Conservation (phyloP, 2,329 filamentous ascomycete species). For the Cryoendolithus antarcticus region DNA sequence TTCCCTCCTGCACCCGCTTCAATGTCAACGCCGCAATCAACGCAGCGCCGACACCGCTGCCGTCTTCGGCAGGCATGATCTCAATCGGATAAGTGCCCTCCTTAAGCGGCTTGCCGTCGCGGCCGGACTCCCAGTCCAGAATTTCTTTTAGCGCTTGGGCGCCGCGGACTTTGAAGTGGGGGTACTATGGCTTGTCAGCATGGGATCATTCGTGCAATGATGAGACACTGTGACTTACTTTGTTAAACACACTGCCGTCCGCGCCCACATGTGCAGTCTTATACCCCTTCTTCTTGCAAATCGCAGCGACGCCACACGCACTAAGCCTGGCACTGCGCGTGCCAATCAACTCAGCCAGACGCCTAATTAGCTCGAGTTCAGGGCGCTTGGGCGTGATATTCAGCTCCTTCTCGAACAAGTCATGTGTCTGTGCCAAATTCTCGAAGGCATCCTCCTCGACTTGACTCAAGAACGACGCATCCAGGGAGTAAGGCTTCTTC, state of each 20-base stretch:
- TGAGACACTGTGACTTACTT: slow-evolving; percentile 25
- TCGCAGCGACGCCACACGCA: slow-evolving; percentile 87
- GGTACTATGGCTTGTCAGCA: slow-evolving; percentile 44
- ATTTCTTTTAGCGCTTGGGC: slow-evolving; percentile 87
- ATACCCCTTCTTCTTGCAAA: slow-evolving; percentile 92
- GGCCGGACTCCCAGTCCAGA: slow-evolving; percentile 77
- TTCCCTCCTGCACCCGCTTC: slow-evolving; percentile 49
- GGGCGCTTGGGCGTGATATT: slow-evolving; percentile 56
- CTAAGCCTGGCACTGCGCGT: slow-evolving; percentile 88
- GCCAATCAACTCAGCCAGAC: slow-evolving; percentile 84
- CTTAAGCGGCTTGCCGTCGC: slow-evolving; percentile 45
- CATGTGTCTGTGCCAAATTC: slow-evolving; percentile 79
- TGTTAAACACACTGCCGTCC: slow-evolving; percentile 96
- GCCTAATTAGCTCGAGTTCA: slow-evolving; percentile 81
- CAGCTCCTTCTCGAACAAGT: slow-evolving; percentile 68
- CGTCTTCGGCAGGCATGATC: slow-evolving; percentile 84
- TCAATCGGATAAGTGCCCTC: slow-evolving; percentile 65
- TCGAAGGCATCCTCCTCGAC: slow-evolving; percentile 94
- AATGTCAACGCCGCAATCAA: slow-evolving; percentile 69
- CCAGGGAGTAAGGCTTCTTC: slow-evolving; percentile 76
- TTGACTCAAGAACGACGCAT: slow-evolving; percentile 82
- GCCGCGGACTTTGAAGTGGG: slow-evolving; percentile 88
- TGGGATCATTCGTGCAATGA: neutral
- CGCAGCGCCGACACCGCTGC: slow-evolving; percentile 91
- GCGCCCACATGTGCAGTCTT: slow-evolving; percentile 84